Conservation (phyloP, 2,329 filamentous ascomycete species). For the Metarhizium humberi region DNA sequence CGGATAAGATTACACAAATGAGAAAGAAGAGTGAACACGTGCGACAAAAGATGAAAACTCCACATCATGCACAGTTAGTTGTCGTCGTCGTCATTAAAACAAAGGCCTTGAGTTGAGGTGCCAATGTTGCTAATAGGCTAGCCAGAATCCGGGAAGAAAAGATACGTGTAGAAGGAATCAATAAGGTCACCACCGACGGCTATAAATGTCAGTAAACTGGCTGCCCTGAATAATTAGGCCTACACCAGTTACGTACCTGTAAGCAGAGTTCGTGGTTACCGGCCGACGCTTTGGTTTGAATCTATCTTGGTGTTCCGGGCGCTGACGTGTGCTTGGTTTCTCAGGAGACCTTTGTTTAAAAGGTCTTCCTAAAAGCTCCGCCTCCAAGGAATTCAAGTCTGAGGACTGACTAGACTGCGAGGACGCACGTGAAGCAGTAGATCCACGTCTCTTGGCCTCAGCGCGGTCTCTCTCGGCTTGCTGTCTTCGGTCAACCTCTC, state of each 20-base stretch:
- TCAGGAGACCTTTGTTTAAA: conserved; percentile 20
- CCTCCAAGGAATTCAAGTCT: conserved; percentile 28
- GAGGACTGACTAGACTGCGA: conserved; percentile 23
- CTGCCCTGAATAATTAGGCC: neutral
- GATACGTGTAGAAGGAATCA: neutral
- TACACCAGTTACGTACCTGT: conserved; percentile 19
- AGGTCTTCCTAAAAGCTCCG: conserved; percentile 26
- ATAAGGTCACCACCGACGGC: conserved; percentile 25
- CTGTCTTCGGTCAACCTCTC: conserved; percentile 6
- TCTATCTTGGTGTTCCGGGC: conserved; percentile 10
- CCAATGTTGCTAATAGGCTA: neutral
- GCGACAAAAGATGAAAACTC: neutral
- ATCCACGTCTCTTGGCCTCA: conserved; percentile 10
- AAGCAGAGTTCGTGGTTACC: conserved; percentile 27
- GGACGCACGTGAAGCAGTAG: conserved; percentile 15
- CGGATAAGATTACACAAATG: neutral
- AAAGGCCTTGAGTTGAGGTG: neutral
- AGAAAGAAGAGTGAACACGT: neutral
- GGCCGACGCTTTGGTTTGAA: conserved; percentile 22
- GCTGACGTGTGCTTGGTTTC: conserved; percentile 12
- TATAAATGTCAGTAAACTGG: conserved; percentile 5
- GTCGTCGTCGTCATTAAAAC: conserved; percentile 3
- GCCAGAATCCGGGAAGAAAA: neutral
- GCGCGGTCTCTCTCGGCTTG: neutral
- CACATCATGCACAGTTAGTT: conserved; percentile 4